Percentiles rank a stretch among this genome's conserved stretches.
Evolutionary conservation across 768 basidiomycete species (phyloP).

Genomic region (Podaxis sp.): DNA sequence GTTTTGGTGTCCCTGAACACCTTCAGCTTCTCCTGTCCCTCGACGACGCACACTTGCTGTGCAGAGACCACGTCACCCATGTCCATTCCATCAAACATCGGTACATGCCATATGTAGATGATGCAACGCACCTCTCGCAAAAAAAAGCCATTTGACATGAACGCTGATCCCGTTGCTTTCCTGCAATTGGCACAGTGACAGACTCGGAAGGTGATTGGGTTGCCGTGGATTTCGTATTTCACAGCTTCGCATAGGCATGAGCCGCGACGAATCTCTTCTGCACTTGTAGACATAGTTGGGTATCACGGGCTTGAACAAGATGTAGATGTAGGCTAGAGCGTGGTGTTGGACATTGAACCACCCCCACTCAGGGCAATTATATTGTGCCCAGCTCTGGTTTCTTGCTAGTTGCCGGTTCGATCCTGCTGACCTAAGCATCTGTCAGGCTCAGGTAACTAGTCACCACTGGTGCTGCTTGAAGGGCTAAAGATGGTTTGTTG

Average conservation of each 20-base stretch:
- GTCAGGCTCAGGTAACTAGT: not conserved
- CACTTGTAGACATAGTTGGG: not conserved
- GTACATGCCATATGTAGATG: not conserved
- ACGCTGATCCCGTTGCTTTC: slow-evolving; percentile 37
- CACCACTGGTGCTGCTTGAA: not conserved
- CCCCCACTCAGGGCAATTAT: not conserved
- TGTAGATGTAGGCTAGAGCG: not conserved
- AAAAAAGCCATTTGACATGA: slow-evolving; percentile 35
- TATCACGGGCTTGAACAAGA: not conserved
- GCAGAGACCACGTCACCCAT: not conserved
- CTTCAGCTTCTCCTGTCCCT: slow-evolving; percentile 25
- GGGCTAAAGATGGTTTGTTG: not conserved
- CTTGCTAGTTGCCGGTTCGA: not conserved
- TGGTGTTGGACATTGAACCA: not conserved
- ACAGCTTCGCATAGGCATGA: slow-evolving; percentile 36
- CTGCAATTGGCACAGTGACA: slow-evolving; percentile 42
- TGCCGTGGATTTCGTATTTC: slow-evolving; percentile 29
- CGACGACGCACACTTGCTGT: slow-evolving; percentile 23
- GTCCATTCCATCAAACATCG: not conserved
- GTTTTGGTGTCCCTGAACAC: slow-evolving; percentile 25
- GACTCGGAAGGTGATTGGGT: slow-evolving; percentile 32
- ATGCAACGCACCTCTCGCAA: slow-evolving; percentile 24
- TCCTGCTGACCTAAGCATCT: not conserved
- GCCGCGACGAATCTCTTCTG: slow-evolving; percentile 17
- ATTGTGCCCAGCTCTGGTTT: not conserved